Evolutionary conservation across 768 basidiomycete species (phyloP).

Genomic region (Naganishia vishniacii): DNA sequence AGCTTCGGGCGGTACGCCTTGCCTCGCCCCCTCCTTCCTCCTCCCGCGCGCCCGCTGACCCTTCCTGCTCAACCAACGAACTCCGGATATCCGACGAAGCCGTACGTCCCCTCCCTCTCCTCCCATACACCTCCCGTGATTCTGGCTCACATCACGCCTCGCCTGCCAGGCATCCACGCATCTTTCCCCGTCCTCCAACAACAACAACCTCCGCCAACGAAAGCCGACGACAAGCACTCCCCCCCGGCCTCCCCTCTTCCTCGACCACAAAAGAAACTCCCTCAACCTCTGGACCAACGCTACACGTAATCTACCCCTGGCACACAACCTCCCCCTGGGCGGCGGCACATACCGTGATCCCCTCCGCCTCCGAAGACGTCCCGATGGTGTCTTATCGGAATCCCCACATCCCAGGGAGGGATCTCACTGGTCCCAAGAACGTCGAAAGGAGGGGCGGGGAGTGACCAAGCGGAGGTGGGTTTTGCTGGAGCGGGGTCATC

Average conservation of each 20-base stretch:
- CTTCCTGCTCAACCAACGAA: not conserved
- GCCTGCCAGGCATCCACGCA: slow-evolving; percentile 1
- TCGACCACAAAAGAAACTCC: not conserved
- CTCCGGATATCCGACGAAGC: not conserved
- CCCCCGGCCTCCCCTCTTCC: not conserved
- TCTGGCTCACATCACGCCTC: no score
- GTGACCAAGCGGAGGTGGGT: no score
- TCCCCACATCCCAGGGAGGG: no score
- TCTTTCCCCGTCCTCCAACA: not conserved
- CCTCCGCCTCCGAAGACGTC: no score
- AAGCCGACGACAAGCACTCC: not conserved
- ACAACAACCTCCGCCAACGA: no score
- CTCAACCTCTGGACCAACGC: not conserved
- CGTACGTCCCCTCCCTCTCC: not conserved
- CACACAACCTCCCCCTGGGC: no score
- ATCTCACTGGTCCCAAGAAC: no score
- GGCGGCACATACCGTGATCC: no score
- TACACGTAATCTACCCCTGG: not conserved
- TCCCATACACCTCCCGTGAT: no score
- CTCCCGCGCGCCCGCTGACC: slow-evolving; percentile 9
- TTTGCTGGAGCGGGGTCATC: no score
- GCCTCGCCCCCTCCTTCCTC: not conserved
- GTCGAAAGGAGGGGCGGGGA: no score
- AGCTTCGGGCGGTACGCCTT: slow-evolving; percentile 2
- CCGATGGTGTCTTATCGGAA: no score